phyloP scores from a whole-genome alignment of 805 yeast species.

The Starmerella roubikii region DNA sequence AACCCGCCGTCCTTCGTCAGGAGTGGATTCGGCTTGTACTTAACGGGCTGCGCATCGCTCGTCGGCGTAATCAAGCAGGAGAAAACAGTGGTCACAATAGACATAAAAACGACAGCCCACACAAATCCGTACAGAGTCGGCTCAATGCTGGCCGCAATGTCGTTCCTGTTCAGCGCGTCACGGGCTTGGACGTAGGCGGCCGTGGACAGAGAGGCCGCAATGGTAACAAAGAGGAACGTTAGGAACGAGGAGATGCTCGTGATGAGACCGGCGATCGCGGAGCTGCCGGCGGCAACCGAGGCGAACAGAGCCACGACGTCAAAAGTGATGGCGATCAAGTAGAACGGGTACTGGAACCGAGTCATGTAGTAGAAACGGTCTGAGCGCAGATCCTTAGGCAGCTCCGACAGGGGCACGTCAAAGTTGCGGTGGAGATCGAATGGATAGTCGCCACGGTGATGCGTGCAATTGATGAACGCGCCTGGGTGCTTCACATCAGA shows the following conservation, averaged over 20 bases:
- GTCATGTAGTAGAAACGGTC: conserved; percentile 50
- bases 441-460: conserved; percentile 60
- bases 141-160: conserved; percentile 23
- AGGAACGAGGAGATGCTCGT: conserved; percentile 20
- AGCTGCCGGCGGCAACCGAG: conserved; percentile 19
- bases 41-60: conserved; percentile 85
- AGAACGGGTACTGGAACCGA: conserved; percentile 55
- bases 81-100: conserved; percentile 23
- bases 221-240: conserved; percentile 25
- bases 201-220: conserved; percentile 59
- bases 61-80: conserved; percentile 53
- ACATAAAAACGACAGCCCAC: conserved; percentile 41
- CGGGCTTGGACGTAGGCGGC: conserved; percentile 67
- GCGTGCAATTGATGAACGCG: conserved; percentile 37
- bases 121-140: conserved; percentile 39
- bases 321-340: conserved; percentile 44
- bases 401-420: conserved; percentile 38
- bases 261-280: conserved; percentile 21
- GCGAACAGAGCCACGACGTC: conserved; percentile 35
- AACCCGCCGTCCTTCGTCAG: conserved; percentile 20
- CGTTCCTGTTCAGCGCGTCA: conserved; percentile 45
- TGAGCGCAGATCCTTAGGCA: conserved; percentile 44
- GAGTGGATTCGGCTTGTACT: conserved; percentile 63
- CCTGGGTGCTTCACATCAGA: conserved; percentile 35
- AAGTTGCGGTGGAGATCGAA: conserved; percentile 73